Evolutionary conservation across 1,284 basidiomycete species (phyloP).

Genomic region (Puccinia polysora): DNA sequence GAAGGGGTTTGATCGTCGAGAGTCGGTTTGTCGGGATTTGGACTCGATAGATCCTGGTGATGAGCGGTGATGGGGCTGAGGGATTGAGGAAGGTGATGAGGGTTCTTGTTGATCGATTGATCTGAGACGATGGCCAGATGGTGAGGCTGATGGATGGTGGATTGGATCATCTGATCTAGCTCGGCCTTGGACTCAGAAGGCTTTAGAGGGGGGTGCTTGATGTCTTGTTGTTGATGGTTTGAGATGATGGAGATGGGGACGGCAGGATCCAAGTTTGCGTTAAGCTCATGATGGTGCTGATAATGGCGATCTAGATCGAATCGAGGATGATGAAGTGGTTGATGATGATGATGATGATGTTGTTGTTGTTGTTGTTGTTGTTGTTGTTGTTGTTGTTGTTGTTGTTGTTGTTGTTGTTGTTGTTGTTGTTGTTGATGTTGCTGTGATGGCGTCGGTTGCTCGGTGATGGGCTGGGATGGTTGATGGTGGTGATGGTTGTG

Average conservation of each 20-base stretch:
- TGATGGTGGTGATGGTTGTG: constrained; percentile 21
- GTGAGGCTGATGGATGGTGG: not conserved
- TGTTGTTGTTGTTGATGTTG: constrained; percentile 13
- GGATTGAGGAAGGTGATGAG: not conserved
- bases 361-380: constrained; percentile 4
- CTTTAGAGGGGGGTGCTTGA: not conserved
- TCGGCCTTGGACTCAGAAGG: not conserved
- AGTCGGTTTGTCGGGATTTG: not conserved
- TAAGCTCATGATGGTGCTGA: no score
- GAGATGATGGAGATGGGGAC: not conserved
- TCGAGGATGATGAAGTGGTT: not conserved
- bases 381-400: constrained; percentile 1
- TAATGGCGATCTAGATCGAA: not conserved
- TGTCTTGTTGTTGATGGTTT: not conserved
- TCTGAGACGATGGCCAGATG: not conserved
- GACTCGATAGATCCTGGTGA: not conserved
- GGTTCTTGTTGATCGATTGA: not conserved
- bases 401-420: constrained; percentile 7
- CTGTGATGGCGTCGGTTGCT: no score
- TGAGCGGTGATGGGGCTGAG: not conserved
- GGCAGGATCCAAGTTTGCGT: no score
- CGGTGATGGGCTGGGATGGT: no score
- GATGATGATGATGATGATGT: constrained; percentile 2
- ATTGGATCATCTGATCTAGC: constrained; percentile 6
- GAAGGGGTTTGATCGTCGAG: not conserved